Percentiles rank a stretch among this genome's conserved stretches.
phyloP scores from a whole-genome alignment of 768 basidiomycete genomes.

The Galerina sulciceps region DNA sequence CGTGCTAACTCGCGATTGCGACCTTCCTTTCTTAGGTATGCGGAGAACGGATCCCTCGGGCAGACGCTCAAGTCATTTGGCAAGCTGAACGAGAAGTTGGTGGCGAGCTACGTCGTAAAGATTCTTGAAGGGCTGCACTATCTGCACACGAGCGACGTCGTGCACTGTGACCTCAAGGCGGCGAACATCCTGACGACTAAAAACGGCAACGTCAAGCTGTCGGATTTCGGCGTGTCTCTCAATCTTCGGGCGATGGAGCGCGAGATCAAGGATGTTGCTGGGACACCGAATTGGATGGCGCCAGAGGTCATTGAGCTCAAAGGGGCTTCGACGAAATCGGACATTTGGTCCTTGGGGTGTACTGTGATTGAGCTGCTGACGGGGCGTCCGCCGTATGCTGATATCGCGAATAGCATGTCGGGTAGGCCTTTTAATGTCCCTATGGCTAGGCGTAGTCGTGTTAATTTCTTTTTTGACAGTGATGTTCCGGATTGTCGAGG shows the following conservation, averaged over 20 bases:
- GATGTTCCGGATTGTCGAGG: conserved; percentile 98
- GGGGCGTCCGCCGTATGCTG: conserved; percentile 89
- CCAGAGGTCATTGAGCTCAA: conserved; percentile 97
- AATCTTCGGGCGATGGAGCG: conserved; percentile 90
- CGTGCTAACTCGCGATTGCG: neutral
- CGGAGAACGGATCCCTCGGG: conserved; percentile 94
- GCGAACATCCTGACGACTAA: conserved; percentile 99
- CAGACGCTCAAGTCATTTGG: conserved; percentile 95
- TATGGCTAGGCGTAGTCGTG: conserved; percentile 4
- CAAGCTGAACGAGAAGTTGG: conserved; percentile 88
- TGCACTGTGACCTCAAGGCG: conserved; percentile 98
- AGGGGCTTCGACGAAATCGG: conserved; percentile 90
- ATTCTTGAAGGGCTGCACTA: conserved; percentile 96
- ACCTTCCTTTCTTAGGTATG: conserved; percentile 64
- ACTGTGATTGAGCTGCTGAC: conserved; percentile 94
- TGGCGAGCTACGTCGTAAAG: conserved; percentile 93
- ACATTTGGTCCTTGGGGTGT: conserved; percentile 96
- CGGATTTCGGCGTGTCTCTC: conserved; percentile 97
- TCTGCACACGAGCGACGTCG: conserved; percentile 86
- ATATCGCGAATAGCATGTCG: conserved; percentile 88
- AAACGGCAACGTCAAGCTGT: conserved; percentile 95
- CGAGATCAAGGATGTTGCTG: conserved; percentile 85
- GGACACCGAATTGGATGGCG: conserved; percentile 99
- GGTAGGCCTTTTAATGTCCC: conserved; percentile 51
- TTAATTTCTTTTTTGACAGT: conserved; percentile 49